A percentile compares a stretch with the other conserved stretches of the same genome.
phyloP scores from a whole-genome alignment of 192 early-diverging fungal genomes.

The Dissophora globulifera region DNA sequence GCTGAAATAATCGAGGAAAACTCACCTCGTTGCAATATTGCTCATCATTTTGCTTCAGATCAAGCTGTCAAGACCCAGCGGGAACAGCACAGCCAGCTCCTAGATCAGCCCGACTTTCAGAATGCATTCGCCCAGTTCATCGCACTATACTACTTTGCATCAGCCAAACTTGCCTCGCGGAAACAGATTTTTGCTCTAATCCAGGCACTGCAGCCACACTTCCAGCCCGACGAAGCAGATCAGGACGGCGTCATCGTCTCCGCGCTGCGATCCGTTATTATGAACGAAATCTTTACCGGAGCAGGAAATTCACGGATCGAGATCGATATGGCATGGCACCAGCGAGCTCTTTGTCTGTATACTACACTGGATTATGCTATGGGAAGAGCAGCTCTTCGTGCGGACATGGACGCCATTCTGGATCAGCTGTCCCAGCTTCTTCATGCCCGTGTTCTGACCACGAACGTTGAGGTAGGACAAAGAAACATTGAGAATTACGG shows the following conservation, averaged over 20 bases:
- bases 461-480: slow-evolving; percentile 31
- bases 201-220: slow-evolving; percentile 30
- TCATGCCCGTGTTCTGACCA: slow-evolving; percentile 27
- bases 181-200: slow-evolving; percentile 47
- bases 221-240: slow-evolving; percentile 36
- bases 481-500: too few relatives aligned
- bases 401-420: slow-evolving; percentile 35
- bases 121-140: slow-evolving; percentile 45
- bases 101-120: slow-evolving; percentile 43
- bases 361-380: slow-evolving; percentile 55
- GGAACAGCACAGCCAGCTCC: slow-evolving; percentile 16
- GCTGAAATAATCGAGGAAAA: too few relatives aligned
- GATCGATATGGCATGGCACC: slow-evolving; percentile 54
- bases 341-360: slow-evolving; percentile 58
- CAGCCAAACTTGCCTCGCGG: slow-evolving; percentile 43
- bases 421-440: slow-evolving; percentile 41
- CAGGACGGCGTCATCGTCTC: slow-evolving; percentile 32
- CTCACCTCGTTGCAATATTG: too few relatives aligned
- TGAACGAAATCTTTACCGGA: slow-evolving; percentile 21
- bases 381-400: slow-evolving; percentile 45
- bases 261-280: slow-evolving; percentile 36
- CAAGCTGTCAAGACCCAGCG: slow-evolving; percentile 41
- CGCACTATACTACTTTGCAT: slow-evolving; percentile 32
- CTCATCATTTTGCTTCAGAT: slow-evolving; percentile 2
- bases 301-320: slow-evolving; percentile 10